Conservation (phyloP, 106 monocot genomes). For the Phalaenopsis aphrodite region DNA sequence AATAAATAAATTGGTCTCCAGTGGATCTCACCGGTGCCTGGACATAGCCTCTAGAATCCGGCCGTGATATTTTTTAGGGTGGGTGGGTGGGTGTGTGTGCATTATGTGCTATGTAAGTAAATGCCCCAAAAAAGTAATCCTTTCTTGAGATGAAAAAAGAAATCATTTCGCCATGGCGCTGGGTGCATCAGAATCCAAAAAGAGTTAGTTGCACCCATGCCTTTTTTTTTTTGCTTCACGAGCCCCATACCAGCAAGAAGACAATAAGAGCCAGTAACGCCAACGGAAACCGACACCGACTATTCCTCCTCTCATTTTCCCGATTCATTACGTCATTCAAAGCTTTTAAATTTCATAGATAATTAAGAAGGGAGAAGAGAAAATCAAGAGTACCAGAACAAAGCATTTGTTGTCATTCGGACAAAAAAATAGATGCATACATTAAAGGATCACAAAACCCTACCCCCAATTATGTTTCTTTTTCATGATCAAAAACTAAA, state of each 20-base stretch:
- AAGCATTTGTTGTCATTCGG: neutral
- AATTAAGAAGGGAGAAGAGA: neutral
- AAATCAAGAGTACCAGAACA: neutral
- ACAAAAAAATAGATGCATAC: neutral
- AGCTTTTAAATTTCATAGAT: neutral
- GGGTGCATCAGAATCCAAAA: no score
- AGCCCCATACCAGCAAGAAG: neutral
- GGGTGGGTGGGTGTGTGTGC: no score
- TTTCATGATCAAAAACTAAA: neutral
- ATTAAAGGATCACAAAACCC: neutral
- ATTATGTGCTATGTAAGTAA: no score
- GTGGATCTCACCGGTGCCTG: no score
- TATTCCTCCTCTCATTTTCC: neutral
- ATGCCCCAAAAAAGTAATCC: no score
- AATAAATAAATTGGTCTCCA: no score
- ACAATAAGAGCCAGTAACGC: neutral
- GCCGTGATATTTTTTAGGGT: no score
- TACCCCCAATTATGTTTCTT: neutral
- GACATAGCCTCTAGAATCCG: no score
- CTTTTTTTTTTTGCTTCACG: neutral
- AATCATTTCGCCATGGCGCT: no score
- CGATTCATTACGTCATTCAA: neutral
- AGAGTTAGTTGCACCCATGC: neutral
- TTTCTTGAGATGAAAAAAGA: no score
- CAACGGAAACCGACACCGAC: neutral